Evolutionary conservation across 345 rosid genomes (phyloP).

Genomic region (Sonneratia caseolaris): DNA sequence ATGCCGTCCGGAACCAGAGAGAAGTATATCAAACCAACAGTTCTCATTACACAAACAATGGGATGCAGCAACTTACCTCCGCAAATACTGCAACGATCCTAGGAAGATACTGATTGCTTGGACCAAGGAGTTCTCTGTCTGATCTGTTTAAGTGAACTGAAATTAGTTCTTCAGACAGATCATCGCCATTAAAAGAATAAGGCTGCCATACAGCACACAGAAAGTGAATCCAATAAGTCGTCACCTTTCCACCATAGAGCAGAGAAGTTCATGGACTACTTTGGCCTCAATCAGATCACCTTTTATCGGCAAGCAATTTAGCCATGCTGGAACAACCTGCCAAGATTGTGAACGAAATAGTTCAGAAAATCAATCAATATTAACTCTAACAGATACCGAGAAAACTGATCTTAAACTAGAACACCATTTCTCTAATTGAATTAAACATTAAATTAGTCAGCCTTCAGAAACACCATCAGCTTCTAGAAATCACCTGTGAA

Average conservation of each 20-base stretch:
- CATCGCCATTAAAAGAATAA: background rate
- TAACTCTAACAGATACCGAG: background rate
- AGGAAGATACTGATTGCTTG: slow-evolving; percentile 78
- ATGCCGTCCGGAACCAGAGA: too few relatives aligned
- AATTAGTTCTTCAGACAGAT: background rate
- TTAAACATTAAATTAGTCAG: background rate
- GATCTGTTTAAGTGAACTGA: slow-evolving; percentile 43
- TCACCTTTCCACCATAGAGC: slow-evolving; percentile 94
- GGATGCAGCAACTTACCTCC: slow-evolving; percentile 33
- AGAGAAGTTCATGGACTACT: slow-evolving; percentile 91
- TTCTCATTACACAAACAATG: background rate
- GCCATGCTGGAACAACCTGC: slow-evolving; percentile 95
- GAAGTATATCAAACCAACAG: too few relatives aligned
- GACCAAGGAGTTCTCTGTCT: slow-evolving; percentile 74
- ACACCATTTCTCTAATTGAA: background rate
- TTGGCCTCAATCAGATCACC: slow-evolving; percentile 97
- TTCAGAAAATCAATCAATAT: background rate
- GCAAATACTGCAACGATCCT: slow-evolving; percentile 83
- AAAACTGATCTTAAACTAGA: background rate
- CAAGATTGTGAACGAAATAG: slow-evolving; percentile 1
- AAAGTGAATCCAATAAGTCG: background rate
- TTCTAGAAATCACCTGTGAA: slow-evolving; percentile 55
- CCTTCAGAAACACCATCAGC: background rate
- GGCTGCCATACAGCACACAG: background rate
- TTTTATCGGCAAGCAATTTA: slow-evolving; percentile 87